These are phyloP conservation scores for Bacterosira constricta DNA, from an alignment of 108 stramenopile species.

Conservation along the genomic window DNA sequence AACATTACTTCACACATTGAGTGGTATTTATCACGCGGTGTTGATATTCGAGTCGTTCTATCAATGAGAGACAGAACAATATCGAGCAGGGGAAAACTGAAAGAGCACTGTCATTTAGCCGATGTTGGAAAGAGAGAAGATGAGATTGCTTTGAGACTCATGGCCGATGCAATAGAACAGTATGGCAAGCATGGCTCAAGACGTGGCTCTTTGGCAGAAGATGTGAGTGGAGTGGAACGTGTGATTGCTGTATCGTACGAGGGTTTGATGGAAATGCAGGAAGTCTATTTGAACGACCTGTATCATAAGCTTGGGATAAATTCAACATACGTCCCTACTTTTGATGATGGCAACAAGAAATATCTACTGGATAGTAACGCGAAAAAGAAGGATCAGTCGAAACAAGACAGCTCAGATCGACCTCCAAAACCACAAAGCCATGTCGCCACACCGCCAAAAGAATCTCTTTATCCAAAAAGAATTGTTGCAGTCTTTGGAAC, in stretches of 20 bases:
- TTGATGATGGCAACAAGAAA: slow-evolving; percentile 9
- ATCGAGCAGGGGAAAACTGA: slow-evolving; percentile 14
- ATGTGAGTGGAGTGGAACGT: not conserved
- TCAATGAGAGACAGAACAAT: slow-evolving; percentile 36
- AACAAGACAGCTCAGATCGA: too few relatives aligned
- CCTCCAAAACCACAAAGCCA: too few relatives aligned
- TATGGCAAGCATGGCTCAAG: not conserved
- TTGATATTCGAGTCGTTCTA: slow-evolving; percentile 40
- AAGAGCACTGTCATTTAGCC: not conserved
- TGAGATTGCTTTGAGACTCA: not conserved
- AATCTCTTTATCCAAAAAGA: too few relatives aligned
- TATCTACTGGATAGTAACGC: not conserved
- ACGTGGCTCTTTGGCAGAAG: not conserved
- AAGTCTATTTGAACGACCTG: slow-evolving; percentile 2
- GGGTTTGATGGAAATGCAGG: slow-evolving; percentile 1
- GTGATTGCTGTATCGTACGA: slow-evolving; percentile 9
- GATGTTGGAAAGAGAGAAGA: slow-evolving; percentile 24
- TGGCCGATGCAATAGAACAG: slow-evolving; percentile 12
- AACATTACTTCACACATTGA: slow-evolving; percentile 49
- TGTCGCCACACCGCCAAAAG: too few relatives aligned
- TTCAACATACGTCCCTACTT: not conserved
- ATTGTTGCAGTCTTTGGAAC: slow-evolving; percentile 15
- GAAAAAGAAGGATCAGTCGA: not conserved
- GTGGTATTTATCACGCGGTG: slow-evolving; percentile 44
- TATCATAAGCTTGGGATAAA: slow-evolving; percentile 13